phyloP scores from a whole-genome alignment of 1,284 basidiomycete species.

The Tylopilus orsonianus region DNA sequence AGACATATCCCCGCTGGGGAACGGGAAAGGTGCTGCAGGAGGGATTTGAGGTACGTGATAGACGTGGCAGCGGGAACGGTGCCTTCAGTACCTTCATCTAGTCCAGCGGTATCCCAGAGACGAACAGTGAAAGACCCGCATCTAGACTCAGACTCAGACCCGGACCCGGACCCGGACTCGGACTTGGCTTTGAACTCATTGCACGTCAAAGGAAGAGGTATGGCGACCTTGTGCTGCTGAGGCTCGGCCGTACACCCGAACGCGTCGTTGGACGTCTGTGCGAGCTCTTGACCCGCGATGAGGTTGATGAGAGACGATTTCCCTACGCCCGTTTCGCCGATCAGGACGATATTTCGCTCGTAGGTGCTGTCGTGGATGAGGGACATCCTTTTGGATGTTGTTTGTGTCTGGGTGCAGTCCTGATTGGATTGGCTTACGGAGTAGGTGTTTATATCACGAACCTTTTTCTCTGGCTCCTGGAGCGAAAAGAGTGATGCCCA shows the following conservation, averaged over 20 bases:
- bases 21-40: constrained; percentile 20
- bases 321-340: constrained; percentile 30
- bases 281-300: constrained; percentile 15
- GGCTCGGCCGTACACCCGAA: constrained; percentile 15
- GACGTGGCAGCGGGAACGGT: constrained; percentile 12
- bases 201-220: too few species aligned
- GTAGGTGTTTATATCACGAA: neutral
- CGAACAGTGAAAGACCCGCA: constrained; percentile 6
- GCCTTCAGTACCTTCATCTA: constrained; percentile 23
- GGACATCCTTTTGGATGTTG: neutral
- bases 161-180: too few species aligned
- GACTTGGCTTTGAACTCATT: too few species aligned
- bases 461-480: neutral
- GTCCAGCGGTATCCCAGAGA: constrained; percentile 31
- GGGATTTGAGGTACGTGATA: constrained; percentile 14
- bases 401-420: neutral
- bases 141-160: too few species aligned
- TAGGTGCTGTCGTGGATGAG: neutral
- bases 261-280: constrained; percentile 18
- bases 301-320: constrained; percentile 32
- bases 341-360: constrained; percentile 27
- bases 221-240: constrained; percentile 3
- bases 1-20: constrained; percentile 23
- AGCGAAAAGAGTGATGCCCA: too few species aligned
- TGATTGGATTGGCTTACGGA: neutral